Base-by-base conservation (phyloP, 2,329 filamentous ascomycete species). In the Lecanosticta acicola region DNA sequence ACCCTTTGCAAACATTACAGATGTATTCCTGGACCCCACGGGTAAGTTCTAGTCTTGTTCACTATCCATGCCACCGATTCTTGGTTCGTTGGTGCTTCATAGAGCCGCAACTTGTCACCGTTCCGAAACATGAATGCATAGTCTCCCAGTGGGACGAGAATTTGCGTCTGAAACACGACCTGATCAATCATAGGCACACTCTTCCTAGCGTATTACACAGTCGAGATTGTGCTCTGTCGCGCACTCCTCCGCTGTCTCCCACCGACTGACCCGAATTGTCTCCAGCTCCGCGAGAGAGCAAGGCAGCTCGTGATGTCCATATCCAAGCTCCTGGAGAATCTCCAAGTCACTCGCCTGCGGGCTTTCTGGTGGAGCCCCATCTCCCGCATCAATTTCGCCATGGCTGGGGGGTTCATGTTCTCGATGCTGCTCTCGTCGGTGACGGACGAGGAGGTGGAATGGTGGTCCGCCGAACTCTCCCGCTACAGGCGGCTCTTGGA, bases 361-460 rank as follows among this genome's bases (percentile, higher is more conserved):
- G 48, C 55, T 8, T 57, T 57, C 38, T 57, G 55, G 55, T 57
- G 55, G 55, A 54, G 50, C 11, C 55, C 53, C 1, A 49, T 55
- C 10, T 52, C 43, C 41, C 47, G 55, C n/a, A 46, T 53, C 37
- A 57, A 57, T 33, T 55, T 55, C 26, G 49, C 52, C n/a, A 55
- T 52, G 24, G 49, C 49, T 4, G 49, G 46, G 3, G 47, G 49
- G 2, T 57, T 55, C 50, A 54, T 57, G 50, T 55, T 55, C 41
- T 45, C 47, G 5, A 55, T 57, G 55, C 49, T 57, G 13, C 40
- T 55, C 1, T 50, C 48, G 3, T 52, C 48, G 13, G 41, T 51
- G 7, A 42, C 53, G 3, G 53, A 54, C 32, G 50, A 49, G 7
- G 55, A 55, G 3, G 46, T 52, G 7, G 47, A 55, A 9, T 52